Conservation (phyloP, 2,329 filamentous ascomycete genomes). For the Clathrospora elynae region DNA sequence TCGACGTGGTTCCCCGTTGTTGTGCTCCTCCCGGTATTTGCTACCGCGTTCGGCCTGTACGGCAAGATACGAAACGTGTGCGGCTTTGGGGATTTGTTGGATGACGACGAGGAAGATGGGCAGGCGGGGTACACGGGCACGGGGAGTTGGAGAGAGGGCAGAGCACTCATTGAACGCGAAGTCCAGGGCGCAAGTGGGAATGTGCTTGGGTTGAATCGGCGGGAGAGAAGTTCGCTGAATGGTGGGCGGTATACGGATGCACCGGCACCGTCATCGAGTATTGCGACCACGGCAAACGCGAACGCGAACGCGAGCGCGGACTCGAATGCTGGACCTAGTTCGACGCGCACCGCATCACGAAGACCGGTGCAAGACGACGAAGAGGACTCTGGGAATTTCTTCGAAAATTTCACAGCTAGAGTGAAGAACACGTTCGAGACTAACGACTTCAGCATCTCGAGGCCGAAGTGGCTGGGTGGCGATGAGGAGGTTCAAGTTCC, state of each 20-base stretch:
- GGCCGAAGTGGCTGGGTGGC: conserved; percentile 80
- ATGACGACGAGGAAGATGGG: conserved; percentile 74
- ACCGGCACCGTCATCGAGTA: conserved; percentile 12
- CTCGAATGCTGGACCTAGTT: conserved; percentile 18
- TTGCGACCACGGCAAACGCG: neutral
- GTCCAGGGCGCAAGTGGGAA: conserved; percentile 53
- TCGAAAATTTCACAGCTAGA: conserved; percentile 80
- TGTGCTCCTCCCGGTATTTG: conserved; percentile 81
- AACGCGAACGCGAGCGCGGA: neutral
- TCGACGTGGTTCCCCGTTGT: conserved; percentile 88
- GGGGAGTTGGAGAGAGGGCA: conserved; percentile 88
- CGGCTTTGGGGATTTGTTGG: conserved; percentile 79
- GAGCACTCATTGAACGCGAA: conserved; percentile 87
- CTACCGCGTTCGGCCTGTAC: conserved; percentile 88
- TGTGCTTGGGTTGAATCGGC: conserved; percentile 37
- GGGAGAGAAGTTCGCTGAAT: conserved; percentile 18
- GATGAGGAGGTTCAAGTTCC: conserved; percentile 44
- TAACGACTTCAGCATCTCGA: conserved; percentile 57
- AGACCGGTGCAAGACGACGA: conserved; percentile 55
- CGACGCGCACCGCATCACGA: conserved; percentile 23
- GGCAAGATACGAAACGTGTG: conserved; percentile 75
- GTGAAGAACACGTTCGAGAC: conserved; percentile 92
- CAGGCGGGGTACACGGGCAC: conserved; percentile 70
- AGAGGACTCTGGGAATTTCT: conserved; percentile 78
- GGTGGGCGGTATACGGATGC: conserved; percentile 35